Conservation (phyloP, 2,329 filamentous ascomycete species). For the Thelonectria discophora region DNA sequence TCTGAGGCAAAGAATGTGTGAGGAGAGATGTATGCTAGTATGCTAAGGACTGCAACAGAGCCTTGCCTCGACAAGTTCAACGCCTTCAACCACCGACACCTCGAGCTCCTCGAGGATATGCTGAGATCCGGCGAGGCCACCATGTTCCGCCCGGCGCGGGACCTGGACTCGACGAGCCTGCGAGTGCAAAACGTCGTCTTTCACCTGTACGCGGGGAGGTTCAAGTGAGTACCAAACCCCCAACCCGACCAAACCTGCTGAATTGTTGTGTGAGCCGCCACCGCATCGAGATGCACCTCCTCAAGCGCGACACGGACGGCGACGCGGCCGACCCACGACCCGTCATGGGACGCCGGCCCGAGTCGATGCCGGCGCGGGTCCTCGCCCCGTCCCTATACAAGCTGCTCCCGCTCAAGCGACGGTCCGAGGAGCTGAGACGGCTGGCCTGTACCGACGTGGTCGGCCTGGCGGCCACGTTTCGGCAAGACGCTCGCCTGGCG, state of each 20-base stretch:
- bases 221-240: background rate
- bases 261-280: background rate
- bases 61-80: background rate
- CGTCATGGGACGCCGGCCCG: background rate
- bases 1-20: background rate
- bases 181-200: constrained; percentile 8
- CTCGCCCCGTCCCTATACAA: background rate
- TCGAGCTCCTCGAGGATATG: background rate
- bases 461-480: constrained; percentile 2
- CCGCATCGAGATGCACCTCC: background rate
- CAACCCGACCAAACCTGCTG: background rate
- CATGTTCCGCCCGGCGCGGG: background rate
- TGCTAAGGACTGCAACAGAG: background rate
- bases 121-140: background rate
- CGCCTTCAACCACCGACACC: background rate
- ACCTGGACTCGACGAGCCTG: constrained; percentile 4
- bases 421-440: background rate
- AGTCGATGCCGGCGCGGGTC: background rate
- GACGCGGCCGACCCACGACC: background rate
- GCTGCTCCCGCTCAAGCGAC: background rate
- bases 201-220: constrained; percentile 7
- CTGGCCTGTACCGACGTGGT: background rate
- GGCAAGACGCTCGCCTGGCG: background rate
- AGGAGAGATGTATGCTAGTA: background rate
- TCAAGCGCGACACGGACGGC: background rate